Evolutionary conservation across 805 yeast species (phyloP), one percentile per base, ranked within the genome.

Genomic region (Starmerella sirachaensis): DNA sequence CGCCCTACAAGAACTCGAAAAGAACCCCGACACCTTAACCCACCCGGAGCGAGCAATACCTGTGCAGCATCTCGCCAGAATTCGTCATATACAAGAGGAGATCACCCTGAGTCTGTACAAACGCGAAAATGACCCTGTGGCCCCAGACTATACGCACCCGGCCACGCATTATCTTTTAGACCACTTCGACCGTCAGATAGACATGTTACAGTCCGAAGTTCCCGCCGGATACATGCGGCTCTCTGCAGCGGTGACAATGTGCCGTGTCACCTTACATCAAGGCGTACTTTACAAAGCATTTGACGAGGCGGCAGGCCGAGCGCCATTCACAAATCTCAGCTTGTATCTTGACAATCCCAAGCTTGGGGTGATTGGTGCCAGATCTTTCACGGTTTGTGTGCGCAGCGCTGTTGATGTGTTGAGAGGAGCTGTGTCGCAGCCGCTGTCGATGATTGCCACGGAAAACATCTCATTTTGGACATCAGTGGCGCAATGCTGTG

Each of bases 61-160:
- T 8, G 46, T 59, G 6, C 49, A 43, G 44, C 42, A 44, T 16
- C 54, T 80, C 35, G 78, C 82, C 0, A 49, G 66, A 1, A 70
- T 77, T 56, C 72, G 78, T 10, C 68, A 75, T 43, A 46, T 82
- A 42, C 73, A 72, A 43, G 70, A 71, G 42, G 52, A 44, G 25
- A 38, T 53, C 75, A 72, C 57, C 65, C 61, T 38, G 31, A 33
- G 42, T 27, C 32, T 46, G 18, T 37, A 38, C 51, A 41, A 46
- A 58, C 64, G 34, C 53, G 70, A 22, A 76, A 51, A 50, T 71
- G 58, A 61, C 60, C 39, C 55, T 47, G 31, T 45, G 33, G 50
- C 61, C 26, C 55, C 63, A 2, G 66, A 63, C 18, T 48, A 58
- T 14, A 42, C 41, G 20, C 54, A 59, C 21, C 45, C 62, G 47